Conservation (phyloP, 1,284 basidiomycete species). For the Ceratobasidium sp. region DNA sequence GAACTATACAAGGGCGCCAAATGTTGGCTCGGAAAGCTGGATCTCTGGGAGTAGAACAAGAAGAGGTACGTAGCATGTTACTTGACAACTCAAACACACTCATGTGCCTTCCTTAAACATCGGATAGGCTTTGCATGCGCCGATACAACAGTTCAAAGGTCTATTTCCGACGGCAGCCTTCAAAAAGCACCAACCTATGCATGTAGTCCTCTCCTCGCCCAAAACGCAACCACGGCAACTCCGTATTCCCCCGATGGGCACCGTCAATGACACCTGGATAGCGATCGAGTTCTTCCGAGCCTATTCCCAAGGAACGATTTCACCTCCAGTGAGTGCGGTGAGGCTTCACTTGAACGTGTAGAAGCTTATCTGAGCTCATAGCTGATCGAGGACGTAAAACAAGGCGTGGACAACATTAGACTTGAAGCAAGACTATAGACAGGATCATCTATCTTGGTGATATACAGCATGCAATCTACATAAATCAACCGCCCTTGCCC, state of each 20-base stretch:
- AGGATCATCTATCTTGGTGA: not conserved
- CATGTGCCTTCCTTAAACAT: not conserved
- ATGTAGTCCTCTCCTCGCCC: conserved; percentile 72
- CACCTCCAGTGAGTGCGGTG: conserved; percentile 69
- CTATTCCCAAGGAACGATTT: conserved; percentile 77
- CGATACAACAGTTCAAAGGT: conserved; percentile 76
- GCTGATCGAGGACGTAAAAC: conserved; percentile 35
- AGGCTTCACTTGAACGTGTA: not conserved
- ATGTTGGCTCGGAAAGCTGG: conserved; percentile 64
- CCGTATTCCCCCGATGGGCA: conserved; percentile 76
- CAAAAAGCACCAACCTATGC: conserved; percentile 70
- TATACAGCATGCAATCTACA: not conserved
- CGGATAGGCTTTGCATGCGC: conserved; percentile 62
- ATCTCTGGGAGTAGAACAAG: conserved; percentile 66
- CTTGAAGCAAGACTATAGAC: not conserved
- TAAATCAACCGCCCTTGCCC: conserved; percentile 7
- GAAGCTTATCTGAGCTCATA: not conserved
- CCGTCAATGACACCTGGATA: conserved; percentile 76
- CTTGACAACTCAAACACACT: not conserved
- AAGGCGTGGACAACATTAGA: conserved; percentile 14
- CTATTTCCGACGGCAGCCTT: conserved; percentile 77
- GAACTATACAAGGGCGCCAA: conserved; percentile 75
- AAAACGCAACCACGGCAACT: conserved; percentile 60
- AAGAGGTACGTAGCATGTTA: conserved; percentile 42
- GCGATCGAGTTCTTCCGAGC: conserved; percentile 75